Base-by-base conservation (phyloP, 1,284 basidiomycete genomes). In the Pseudozyma flocculosa region DNA sequence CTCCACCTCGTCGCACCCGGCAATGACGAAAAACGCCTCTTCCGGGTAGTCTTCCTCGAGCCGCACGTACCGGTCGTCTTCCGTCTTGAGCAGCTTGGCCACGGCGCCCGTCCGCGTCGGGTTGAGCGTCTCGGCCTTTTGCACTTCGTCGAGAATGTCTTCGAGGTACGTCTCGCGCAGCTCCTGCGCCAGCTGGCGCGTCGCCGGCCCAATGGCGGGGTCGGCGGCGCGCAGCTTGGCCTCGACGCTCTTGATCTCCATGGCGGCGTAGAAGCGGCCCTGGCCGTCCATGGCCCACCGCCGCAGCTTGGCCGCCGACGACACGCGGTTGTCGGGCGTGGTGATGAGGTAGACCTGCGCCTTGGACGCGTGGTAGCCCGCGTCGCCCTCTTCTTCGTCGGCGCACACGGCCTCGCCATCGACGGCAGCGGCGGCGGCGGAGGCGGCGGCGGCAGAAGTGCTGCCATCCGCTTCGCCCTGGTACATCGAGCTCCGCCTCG, bases 231-330 rank as follows among this genome's bases (percentile, higher is more conserved):
- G 54, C 14, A 76, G 37, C 61, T 76, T 76, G 4, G 69, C 67
- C 45, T 76, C 70, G 45, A 75, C 70, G 34, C 60, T 65, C 51
- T 75, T 76, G 62, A 76, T 73, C 50, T 76, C 74, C 74, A 76
- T 75, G 24, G 74, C 74, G 3, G 74, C 74, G 40, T 73, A 76
- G 48, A 76, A 76, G 50, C 64, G 52, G 23, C 74, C 74, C 3
- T 51, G 43, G 23, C 64, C 55, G 45, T 76, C 74, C 74, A 76
- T 76, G 8, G 74, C 74, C 74, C 74, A 76, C 21, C 74, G 47
- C 3, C 74, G 50, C 41, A 75, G 50, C 52, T 76, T 76, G 29
- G 74, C 74, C 0, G 74, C 73, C 2, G 71, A 73, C 8, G 73
- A 75, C 15, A 76, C 74, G 29, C 74, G 73, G 34, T 76, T 76